Base-by-base conservation (phyloP, 2,329 filamentous ascomycete genomes). In the Albophoma yamanashiensis region DNA sequence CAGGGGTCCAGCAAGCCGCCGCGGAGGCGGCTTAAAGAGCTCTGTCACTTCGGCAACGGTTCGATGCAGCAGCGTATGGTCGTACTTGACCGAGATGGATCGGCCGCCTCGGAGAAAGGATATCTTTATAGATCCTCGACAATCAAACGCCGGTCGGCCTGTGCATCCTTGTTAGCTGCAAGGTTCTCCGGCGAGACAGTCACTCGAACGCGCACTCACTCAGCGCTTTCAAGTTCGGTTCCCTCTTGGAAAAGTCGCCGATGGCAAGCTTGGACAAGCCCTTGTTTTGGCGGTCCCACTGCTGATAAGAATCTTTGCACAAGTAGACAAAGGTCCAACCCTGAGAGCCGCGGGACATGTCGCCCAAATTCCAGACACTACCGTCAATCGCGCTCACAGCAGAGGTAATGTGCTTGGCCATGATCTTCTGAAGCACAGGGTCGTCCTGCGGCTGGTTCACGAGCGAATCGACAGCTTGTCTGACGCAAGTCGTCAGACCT, bases 141-240 rank as follows among this genome's bases (percentile, higher is more conserved):
- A 86, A 64, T 86, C 82, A 63, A 84, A 86, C 0, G 82, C 82
- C 58, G 83, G 83, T 17, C 83, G 80, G 36, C 71, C 80, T 82
- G 62, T 15, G 22, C 47, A 39, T 40, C 34, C 1, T 57, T n/a
- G 56, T 62, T 22, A 62, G 63, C 65, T 25, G 40, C n/a, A 8
- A 20, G 31, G 0, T 22, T 4, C 5, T 42, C 12, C 47, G 36
- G 57, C n/a, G 40, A 36, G 50, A 17, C 15, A 9, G 20, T 36
- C 15, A 12, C n/a, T 1, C 27, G 15, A n/a, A 20, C 3, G 11
- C 52, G 25, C 25, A 65, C 76, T 64, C 73, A 81, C 81, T 70
- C 43, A 78, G 65, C 31, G 78, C 74, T 39, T 75, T 62, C 0
- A 75, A 72, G 63, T 84, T 79, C 9, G 76, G 71, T 14, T 78